These are phyloP conservation scores for Exophiala lecanii-corni DNA, from an alignment of 2,329 filamentous ascomycete species.

Conservation along the genomic window DNA sequence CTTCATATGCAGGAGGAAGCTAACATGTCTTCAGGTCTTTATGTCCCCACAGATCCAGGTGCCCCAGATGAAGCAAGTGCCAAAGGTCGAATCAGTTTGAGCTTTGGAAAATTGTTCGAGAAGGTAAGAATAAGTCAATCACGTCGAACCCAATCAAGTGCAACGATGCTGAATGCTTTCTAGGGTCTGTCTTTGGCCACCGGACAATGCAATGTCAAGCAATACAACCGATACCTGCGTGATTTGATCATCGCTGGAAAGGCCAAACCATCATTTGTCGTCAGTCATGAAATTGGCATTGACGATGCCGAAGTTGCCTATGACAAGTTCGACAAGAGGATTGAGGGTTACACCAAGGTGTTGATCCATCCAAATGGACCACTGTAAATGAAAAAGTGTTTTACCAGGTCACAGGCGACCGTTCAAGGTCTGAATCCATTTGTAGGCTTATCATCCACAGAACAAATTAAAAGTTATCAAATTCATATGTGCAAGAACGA, in stretches of 20 bases:
- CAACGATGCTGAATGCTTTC: too few relatives aligned
- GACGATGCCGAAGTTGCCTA: slow-evolving; percentile 59
- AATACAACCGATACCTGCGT: slow-evolving; percentile 62
- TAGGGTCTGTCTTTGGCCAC: slow-evolving; percentile 44
- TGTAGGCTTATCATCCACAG: too few relatives aligned
- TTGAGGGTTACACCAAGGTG: slow-evolving; percentile 65
- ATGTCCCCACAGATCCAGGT: slow-evolving; percentile 54
- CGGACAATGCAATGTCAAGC: slow-evolving; percentile 65
- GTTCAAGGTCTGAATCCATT: too few relatives aligned
- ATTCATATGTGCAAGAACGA: too few relatives aligned
- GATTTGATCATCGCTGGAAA: slow-evolving; percentile 62
- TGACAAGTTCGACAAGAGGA: slow-evolving; percentile 61
- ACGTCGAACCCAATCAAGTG: too few relatives aligned
- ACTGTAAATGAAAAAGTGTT: slow-evolving; percentile 12
- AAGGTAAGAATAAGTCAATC: slow-evolving; percentile 51
- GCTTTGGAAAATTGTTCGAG: slow-evolving; percentile 65
- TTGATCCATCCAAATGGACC: slow-evolving; percentile 61
- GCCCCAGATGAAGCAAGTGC: slow-evolving; percentile 56
- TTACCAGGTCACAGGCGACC: too few relatives aligned
- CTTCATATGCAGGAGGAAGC: too few relatives aligned
- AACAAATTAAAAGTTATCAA: too few relatives aligned
- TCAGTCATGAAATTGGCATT: slow-evolving; percentile 60
- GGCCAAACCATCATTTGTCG: slow-evolving; percentile 63
- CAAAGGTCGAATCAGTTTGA: slow-evolving; percentile 61
- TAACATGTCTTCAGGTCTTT: slow-evolving; percentile 5